Evolutionary conservation across 495 filamentous ascomycete species (phyloP).

Genomic region (Ramalina peruviana): DNA sequence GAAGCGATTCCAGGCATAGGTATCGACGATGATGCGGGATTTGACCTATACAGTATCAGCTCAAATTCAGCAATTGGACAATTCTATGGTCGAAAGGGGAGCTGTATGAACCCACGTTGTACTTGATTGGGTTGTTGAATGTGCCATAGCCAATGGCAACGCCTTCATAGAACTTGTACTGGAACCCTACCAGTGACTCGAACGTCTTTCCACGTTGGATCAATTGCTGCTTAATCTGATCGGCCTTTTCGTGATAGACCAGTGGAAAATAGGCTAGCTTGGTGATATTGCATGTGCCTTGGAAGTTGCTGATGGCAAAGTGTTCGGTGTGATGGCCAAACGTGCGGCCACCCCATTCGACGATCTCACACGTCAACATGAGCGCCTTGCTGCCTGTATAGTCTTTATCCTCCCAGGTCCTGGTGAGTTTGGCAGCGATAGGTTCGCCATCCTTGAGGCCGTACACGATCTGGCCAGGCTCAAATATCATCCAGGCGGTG

Average conservation of each 20-base stretch:
- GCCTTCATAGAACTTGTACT: slow-evolving; percentile 49
- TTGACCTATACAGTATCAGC: slow-evolving; percentile 22
- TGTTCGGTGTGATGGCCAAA: slow-evolving; percentile 36
- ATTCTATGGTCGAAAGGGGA: neutral
- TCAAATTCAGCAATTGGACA: neutral
- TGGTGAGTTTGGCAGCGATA: slow-evolving; percentile 24
- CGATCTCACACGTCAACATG: slow-evolving; percentile 23
- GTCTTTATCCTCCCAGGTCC: slow-evolving; percentile 4
- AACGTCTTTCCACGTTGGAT: slow-evolving; percentile 35
- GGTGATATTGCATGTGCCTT: slow-evolving; percentile 42
- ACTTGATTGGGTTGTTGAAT: slow-evolving; percentile 23
- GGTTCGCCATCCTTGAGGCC: slow-evolving; percentile 23
- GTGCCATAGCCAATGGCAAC: slow-evolving; percentile 22
- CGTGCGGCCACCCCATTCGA: slow-evolving; percentile 46
- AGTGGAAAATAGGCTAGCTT: slow-evolving; percentile 43
- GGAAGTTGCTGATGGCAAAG: slow-evolving; percentile 35
- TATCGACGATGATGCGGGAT: slow-evolving; percentile 42
- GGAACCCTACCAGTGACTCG: slow-evolving; percentile 40
- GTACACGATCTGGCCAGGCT: slow-evolving; percentile 32
- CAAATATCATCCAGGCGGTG: slow-evolving; percentile 42
- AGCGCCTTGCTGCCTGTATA: neutral
- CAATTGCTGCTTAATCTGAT: slow-evolving; percentile 25
- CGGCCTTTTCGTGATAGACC: slow-evolving; percentile 31
- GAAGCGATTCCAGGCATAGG: slow-evolving; percentile 18
- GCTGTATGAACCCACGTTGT: slow-evolving; percentile 14